Conservation (phyloP, 202 grass and related monocot genomes). For the Setaria italica region DNA sequence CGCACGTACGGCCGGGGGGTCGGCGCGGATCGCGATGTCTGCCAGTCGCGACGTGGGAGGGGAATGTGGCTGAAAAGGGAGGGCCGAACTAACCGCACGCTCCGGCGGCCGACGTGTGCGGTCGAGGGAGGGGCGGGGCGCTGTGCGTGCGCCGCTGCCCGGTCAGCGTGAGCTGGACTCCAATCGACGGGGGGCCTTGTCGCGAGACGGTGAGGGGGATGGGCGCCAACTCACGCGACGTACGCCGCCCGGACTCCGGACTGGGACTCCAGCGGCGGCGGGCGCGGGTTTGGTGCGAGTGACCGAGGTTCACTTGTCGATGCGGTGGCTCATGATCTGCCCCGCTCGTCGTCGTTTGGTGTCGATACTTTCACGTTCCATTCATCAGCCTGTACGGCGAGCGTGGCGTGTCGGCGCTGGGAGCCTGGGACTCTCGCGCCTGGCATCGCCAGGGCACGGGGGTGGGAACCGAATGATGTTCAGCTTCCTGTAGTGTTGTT, state of each 20-base stretch:
- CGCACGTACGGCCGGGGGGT: background rate
- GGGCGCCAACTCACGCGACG: slow-evolving; percentile 33
- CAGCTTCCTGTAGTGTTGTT: no score
- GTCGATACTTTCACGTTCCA: background rate
- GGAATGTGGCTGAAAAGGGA: slow-evolving; percentile 48
- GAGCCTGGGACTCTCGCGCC: background rate
- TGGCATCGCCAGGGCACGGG: no score
- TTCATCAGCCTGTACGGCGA: background rate
- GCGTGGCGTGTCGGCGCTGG: background rate
- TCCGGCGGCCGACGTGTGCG: slow-evolving; percentile 19
- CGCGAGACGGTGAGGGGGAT: background rate
- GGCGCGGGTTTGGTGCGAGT: background rate
- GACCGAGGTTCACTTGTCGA: background rate
- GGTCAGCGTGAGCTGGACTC: slow-evolving; percentile 51
- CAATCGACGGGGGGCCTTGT: slow-evolving; percentile 6
- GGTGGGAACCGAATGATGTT: no score
- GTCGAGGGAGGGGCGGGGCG: background rate
- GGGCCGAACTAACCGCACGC: slow-evolving; percentile 33
- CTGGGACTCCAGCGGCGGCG: background rate
- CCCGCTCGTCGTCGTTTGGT: background rate
- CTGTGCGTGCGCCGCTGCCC: background rate
- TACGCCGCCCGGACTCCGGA: background rate
- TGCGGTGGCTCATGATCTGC: background rate
- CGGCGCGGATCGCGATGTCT: slow-evolving; percentile 2
- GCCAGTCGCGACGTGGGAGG: background rate